Conservation (phyloP, 495 filamentous ascomycete species). For the Thermochaetoides thermophila region DNA sequence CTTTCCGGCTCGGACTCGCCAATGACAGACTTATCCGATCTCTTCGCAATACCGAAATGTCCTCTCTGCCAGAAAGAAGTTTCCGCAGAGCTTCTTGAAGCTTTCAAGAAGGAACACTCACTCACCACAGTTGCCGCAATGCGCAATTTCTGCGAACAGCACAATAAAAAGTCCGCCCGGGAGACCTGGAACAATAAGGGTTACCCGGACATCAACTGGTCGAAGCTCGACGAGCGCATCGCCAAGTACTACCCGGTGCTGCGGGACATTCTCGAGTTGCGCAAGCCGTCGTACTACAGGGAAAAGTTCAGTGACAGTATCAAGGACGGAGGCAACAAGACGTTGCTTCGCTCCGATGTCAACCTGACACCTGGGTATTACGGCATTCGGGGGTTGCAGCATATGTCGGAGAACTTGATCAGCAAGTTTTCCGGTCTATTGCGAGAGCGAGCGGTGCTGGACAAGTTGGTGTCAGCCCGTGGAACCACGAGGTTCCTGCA, state of each 20-base stretch:
- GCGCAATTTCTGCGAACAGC: slow-evolving; percentile 54
- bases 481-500: slow-evolving; percentile 69
- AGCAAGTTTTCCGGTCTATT: slow-evolving; percentile 44
- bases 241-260: slow-evolving; percentile 39
- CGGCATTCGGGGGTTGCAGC: slow-evolving; percentile 57
- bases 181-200: slow-evolving; percentile 45
- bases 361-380: slow-evolving; percentile 64
- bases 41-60: slow-evolving; percentile 25
- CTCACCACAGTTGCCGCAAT: slow-evolving; percentile 47
- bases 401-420: slow-evolving; percentile 50
- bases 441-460: slow-evolving; percentile 45
- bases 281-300: slow-evolving; percentile 43
- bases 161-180: slow-evolving; percentile 44
- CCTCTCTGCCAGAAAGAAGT: slow-evolving; percentile 56
- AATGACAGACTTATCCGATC: slow-evolving; percentile 3
- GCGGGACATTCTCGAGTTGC: slow-evolving; percentile 42
- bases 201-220: slow-evolving; percentile 76
- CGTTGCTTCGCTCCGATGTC: slow-evolving; percentile 38
- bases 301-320: slow-evolving; percentile 43
- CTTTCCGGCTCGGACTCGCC: too few relatives aligned
- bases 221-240: slow-evolving; percentile 47
- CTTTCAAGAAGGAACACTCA: slow-evolving; percentile 27
- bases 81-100: slow-evolving; percentile 33
- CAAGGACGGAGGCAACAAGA: slow-evolving; percentile 45
- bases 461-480: slow-evolving; percentile 52